A percentile compares a stretch with the other conserved stretches of the same genome.
These are phyloP conservation scores for Colletotrichum sp. DNA, from an alignment of 2,329 filamentous ascomycete species.

Conservation along the genomic window DNA sequence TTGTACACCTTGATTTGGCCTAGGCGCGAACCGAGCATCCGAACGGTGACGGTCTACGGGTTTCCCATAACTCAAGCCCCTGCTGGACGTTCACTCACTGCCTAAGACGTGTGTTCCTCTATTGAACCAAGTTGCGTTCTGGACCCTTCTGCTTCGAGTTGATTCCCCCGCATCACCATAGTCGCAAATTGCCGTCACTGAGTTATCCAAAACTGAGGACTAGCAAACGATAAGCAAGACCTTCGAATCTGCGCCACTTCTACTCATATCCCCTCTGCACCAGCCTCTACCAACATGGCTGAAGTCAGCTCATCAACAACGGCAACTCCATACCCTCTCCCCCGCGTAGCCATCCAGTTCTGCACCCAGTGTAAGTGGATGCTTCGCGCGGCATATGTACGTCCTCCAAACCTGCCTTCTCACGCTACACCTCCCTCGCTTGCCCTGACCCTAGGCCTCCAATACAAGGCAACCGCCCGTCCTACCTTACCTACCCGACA, in stretches of 20 bases:
- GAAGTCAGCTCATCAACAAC: not conserved
- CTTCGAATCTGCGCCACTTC: not conserved
- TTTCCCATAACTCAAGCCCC: not conserved
- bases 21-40: not conserved
- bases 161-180: not conserved
- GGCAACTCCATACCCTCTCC: constrained; percentile 46
- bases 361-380: constrained; percentile 97
- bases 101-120: not conserved
- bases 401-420: constrained; percentile 28
- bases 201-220: not conserved
- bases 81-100: not conserved
- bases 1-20: not conserved
- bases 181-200: not conserved
- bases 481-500: not conserved
- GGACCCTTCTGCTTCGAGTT: not conserved
- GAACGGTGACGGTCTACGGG: not conserved
- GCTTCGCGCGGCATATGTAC: constrained; percentile 83
- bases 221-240: not conserved
- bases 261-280: not conserved
- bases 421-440: not conserved
- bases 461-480: not conserved
- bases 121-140: not conserved
- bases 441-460: not conserved
- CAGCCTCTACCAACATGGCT: not conserved
- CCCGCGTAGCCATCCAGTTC: constrained; percentile 85